Evolutionary conservation across 148 eudicot species (phyloP), one percentile per base, ranked within the genome.

Genomic region (Rhododendron mucronatum): DNA sequence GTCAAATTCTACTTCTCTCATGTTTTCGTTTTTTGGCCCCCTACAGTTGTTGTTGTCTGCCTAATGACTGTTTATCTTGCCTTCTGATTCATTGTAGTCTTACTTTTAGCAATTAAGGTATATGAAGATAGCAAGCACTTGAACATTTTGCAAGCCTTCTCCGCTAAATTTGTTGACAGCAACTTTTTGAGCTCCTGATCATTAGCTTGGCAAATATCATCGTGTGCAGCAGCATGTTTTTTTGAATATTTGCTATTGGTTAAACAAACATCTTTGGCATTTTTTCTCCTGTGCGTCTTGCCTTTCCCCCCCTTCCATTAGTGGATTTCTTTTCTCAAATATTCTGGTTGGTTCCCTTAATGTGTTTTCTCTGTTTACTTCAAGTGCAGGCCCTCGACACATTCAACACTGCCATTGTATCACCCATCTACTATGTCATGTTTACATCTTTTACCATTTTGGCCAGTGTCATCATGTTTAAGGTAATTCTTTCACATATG

Each of bases 371-470:
- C n/a, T 26, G 11, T 5, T 53, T 88, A 75, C 48, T 81, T 69
- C 86, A 63, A 63, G 55, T 91, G 90, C 91, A 91, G 93, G 92
- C 93, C 53, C 90, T 92, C 47, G 93, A 90, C 87, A 92, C 93
- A 41, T 92, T 92, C 92, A 92, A 90, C 81, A 88, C 93, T 20
- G 93, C 93, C 16, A 89, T 92, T 10, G 93, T 92, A 76, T 92
- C 93, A 14, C 93, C 93, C 11, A 92, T 92, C 74, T 92, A 92
- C 89, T 92, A 92, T 88, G 92, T 91, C 26, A 91, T 89, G 93
- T 92, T 92, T 82, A 92, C 93, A 48, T 84, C 93, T 82, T 55
- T 92, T 2, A 92, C 93, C 26, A 92, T 92, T 57, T 81, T 92
- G 88, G 93, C 93, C 0, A 92, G 93, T 77, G 92, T 90, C 21